phyloP scores from a whole-genome alignment of 768 basidiomycete genomes.

The Hydnomerulius pinastri region DNA sequence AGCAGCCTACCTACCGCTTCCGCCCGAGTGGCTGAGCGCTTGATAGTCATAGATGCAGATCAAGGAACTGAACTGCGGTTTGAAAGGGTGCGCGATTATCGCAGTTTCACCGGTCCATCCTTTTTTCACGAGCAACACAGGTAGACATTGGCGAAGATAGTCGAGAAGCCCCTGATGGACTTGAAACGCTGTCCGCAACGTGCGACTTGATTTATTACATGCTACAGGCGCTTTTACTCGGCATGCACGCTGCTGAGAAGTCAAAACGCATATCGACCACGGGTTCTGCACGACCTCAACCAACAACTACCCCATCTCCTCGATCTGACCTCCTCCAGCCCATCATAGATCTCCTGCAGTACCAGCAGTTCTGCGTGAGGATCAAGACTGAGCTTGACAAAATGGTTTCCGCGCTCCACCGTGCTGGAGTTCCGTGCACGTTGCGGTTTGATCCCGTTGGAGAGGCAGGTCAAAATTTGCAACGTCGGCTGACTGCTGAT shows the following conservation, averaged over 20 bases:
- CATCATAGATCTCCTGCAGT: constrained; percentile 78
- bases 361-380: constrained; percentile 69
- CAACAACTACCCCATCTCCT: constrained; percentile 8
- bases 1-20: constrained; percentile 73
- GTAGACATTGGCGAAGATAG: constrained; percentile 31
- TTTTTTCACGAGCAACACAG: constrained; percentile 26
- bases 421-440: constrained; percentile 55
- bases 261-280: constrained; percentile 36
- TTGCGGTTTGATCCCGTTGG: constrained; percentile 66
- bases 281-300: constrained; percentile 28
- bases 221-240: constrained; percentile 65
- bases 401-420: constrained; percentile 48
- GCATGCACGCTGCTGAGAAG: constrained; percentile 55
- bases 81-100: constrained; percentile 65
- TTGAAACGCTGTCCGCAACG: constrained; percentile 31
- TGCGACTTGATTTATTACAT: constrained; percentile 72
- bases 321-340: constrained; percentile 66
- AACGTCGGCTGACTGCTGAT: constrained; percentile 46
- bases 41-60: constrained; percentile 77
- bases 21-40: constrained; percentile 75
- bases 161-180: constrained; percentile 8
- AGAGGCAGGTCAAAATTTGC: constrained; percentile 62
- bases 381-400: constrained; percentile 59
- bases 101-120: background rate
- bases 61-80: constrained; percentile 68